phyloP scores from a whole-genome alignment of 2,329 filamentous ascomycete species.

The Sphaerulina vaccinii region DNA sequence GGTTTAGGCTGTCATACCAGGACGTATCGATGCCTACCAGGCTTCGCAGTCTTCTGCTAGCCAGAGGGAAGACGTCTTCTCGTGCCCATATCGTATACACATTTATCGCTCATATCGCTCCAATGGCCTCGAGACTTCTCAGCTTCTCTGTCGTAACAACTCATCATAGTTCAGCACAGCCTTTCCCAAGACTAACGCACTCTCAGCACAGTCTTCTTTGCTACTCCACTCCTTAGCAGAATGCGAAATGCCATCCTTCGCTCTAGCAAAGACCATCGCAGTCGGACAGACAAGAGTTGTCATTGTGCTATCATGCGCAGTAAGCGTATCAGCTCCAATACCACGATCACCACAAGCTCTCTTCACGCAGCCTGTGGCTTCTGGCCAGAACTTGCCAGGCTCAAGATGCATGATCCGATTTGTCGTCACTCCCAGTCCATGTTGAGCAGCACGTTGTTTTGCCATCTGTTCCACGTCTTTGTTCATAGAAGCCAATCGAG shows the following conservation, averaged over 20 bases:
- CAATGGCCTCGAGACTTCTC: too few relatives aligned
- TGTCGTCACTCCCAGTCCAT: not conserved
- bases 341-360: conserved; percentile 32
- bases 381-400: conserved; percentile 21
- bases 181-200: conserved; percentile 29
- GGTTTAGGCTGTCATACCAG: too few relatives aligned
- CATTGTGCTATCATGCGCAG: conserved; percentile 35
- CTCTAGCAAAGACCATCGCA: conserved; percentile 37
- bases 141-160: too few relatives aligned
- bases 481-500: conserved; percentile 28
- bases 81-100: too few relatives aligned
- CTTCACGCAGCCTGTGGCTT: conserved; percentile 28
- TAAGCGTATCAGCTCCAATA: conserved; percentile 27
- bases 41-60: too few relatives aligned
- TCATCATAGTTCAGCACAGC: conserved; percentile 34
- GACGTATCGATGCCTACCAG: too few relatives aligned
- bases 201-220: conserved; percentile 32
- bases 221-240: conserved; percentile 31
- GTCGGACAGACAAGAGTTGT: conserved; percentile 33
- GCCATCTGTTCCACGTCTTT: conserved; percentile 11
- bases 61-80: too few relatives aligned
- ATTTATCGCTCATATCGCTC: too few relatives aligned
- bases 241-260: conserved; percentile 32
- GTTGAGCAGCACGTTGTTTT: not conserved
- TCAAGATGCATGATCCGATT: conserved; percentile 17